Conservation (phyloP, 768 basidiomycete genomes). For the Heimioporus sp. region DNA sequence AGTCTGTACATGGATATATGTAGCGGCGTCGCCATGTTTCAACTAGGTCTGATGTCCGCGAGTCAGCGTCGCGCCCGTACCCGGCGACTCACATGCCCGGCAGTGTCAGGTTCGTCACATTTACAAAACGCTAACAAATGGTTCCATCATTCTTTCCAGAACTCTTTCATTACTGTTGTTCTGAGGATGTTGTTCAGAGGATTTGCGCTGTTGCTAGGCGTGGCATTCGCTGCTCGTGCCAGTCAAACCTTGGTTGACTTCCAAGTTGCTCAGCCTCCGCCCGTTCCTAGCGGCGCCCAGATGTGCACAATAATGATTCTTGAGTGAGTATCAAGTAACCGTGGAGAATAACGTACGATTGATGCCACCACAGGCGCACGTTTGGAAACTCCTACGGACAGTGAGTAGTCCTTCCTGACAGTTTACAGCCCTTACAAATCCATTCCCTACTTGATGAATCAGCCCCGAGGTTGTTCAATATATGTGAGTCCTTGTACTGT, state of each 20-base stretch:
- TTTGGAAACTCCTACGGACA: slow-evolving; percentile 70
- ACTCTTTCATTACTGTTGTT: too few relatives aligned
- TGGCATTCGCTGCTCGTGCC: too few relatives aligned
- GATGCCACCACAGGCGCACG: slow-evolving; percentile 48
- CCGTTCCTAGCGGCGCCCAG: slow-evolving; percentile 55
- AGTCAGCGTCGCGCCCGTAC: too few relatives aligned
- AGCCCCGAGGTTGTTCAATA: slow-evolving; percentile 67
- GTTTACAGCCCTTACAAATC: background rate
- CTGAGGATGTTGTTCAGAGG: too few relatives aligned
- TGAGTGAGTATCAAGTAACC: slow-evolving; percentile 40
- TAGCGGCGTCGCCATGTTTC: too few relatives aligned
- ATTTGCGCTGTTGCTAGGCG: too few relatives aligned
- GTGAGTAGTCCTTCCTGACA: slow-evolving; percentile 36
- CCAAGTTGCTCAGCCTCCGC: slow-evolving; percentile 72
- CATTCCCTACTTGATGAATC: background rate
- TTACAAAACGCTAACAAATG: too few relatives aligned
- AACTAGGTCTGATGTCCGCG: too few relatives aligned
- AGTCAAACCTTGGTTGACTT: slow-evolving; percentile 48
- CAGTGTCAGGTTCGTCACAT: too few relatives aligned
- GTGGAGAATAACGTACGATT: background rate
- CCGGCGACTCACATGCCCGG: too few relatives aligned
- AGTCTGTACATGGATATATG: too few relatives aligned
- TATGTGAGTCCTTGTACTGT: slow-evolving; percentile 38
- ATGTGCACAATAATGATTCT: slow-evolving; percentile 66
- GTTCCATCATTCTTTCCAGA: too few relatives aligned